These are phyloP conservation scores for Pelargonium myrrhifolium DNA, from an alignment of 441 rosid genomes.

Conservation along the genomic window DNA sequence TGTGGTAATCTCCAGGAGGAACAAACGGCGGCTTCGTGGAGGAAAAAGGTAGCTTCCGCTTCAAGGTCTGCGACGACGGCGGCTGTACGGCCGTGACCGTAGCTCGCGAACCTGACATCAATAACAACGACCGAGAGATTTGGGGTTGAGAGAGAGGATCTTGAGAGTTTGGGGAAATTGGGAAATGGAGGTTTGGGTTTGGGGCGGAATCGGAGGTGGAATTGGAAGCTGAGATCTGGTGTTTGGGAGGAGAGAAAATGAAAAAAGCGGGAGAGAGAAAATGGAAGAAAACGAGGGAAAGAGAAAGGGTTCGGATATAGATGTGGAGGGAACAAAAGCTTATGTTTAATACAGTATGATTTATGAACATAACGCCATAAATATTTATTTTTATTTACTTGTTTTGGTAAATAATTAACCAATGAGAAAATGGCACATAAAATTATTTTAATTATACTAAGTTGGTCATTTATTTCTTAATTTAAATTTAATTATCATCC, in stretches of 20 bases:
- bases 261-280: conserved; percentile 45
- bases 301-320: conserved; percentile 55
- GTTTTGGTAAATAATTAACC: no score
- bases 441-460: no score
- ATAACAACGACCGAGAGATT: conserved; percentile 4
- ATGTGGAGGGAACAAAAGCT: conserved; percentile 62
- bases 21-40: conserved; percentile 60
- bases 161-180: conserved; percentile 7
- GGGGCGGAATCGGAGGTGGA: conserved; percentile 11
- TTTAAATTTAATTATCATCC: no score
- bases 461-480: no score
- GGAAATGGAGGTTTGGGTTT: conserved; percentile 6
- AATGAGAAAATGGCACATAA: no score
- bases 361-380: no score
- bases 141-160: conserved; percentile 1
- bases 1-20: conserved; percentile 65
- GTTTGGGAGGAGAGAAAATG: conserved; percentile 25
- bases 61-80: conserved; percentile 21
- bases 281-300: conserved; percentile 56
- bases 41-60: conserved; percentile 44
- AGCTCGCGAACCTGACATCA: conserved; percentile 47
- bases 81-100: conserved; percentile 23
- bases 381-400: no score
- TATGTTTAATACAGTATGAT: no score
- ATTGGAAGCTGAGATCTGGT: conserved; percentile 26